Evolutionary conservation across 1,284 basidiomycete genomes (phyloP).

Genomic region (Leccinum variabile): DNA sequence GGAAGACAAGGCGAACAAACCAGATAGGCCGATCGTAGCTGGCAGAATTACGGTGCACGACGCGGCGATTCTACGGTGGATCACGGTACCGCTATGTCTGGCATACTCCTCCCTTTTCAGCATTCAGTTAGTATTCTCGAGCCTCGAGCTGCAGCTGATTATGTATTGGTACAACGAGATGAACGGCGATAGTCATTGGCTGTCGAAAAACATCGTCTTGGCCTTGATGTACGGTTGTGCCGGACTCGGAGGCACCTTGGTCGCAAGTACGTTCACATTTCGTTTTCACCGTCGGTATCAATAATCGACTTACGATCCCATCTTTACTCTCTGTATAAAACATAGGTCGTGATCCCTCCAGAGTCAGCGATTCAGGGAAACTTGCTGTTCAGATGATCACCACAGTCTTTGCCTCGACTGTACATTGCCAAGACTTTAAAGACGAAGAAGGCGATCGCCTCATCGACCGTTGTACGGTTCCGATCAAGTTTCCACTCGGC

Average conservation of each 20-base stretch:
- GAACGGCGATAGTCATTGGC: constrained; percentile 37
- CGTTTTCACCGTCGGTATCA: not conserved
- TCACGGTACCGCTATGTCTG: constrained; percentile 36
- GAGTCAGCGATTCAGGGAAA: constrained; percentile 24
- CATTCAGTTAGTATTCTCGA: constrained; percentile 30
- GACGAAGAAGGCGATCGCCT: constrained; percentile 38
- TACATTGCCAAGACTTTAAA: constrained; percentile 45
- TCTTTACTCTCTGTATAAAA: not conserved
- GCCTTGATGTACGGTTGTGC: constrained; percentile 40
- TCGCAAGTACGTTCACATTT: constrained; percentile 32
- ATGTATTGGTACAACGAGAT: constrained; percentile 41
- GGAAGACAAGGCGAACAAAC: constrained; percentile 46
- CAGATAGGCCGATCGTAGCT: constrained; percentile 41
- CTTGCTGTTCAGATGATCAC: constrained; percentile 29
- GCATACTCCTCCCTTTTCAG: constrained; percentile 37
- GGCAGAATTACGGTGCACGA: constrained; percentile 35
- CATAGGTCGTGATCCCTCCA: constrained; percentile 18
- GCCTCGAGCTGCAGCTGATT: constrained; percentile 34
- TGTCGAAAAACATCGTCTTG: constrained; percentile 38
- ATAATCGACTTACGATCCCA: not conserved
- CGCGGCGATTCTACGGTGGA: constrained; percentile 39
- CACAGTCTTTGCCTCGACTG: constrained; percentile 35
- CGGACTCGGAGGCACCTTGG: constrained; percentile 40
- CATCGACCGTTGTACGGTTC: constrained; percentile 37
- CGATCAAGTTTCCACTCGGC: constrained; percentile 34